Evolutionary conservation across 345 rosid species (phyloP).

Genomic region (Excoecaria cochinchinensis): DNA sequence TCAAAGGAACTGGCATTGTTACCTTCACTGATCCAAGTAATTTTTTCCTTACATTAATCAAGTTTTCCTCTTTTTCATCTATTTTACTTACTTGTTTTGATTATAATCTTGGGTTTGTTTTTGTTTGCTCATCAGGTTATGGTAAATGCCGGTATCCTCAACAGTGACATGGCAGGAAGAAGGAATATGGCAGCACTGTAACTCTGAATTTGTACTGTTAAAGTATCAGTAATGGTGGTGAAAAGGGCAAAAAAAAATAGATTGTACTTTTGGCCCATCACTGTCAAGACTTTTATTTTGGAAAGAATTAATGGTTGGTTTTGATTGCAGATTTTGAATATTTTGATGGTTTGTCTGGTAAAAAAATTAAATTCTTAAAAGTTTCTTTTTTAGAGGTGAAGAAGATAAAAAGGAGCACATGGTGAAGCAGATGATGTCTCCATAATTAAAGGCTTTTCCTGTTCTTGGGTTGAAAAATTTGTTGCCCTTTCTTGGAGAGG

Average conservation of each 20-base stretch:
- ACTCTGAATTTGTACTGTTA: conserved; percentile 2
- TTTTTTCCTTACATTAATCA: background rate
- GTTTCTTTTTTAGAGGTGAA: conserved; percentile 14
- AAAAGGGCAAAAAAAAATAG: no score
- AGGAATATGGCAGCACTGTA: background rate
- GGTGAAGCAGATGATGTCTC: conserved; percentile 11
- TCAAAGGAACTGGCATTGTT: conserved; percentile 62
- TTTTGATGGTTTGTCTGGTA: conserved; percentile 17
- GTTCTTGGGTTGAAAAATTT: conserved; percentile 8
- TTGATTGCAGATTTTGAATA: conserved; percentile 12
- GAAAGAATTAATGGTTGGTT: background rate
- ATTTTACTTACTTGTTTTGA: background rate
- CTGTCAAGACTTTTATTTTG: background rate
- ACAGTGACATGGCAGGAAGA: conserved; percentile 30
- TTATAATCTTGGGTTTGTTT: background rate
- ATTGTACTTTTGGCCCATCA: background rate
- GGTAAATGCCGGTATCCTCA: conserved; percentile 57
- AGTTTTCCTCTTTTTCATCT: background rate
- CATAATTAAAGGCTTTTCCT: conserved; percentile 36
- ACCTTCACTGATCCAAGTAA: conserved; percentile 70
- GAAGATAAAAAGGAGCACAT: conserved; percentile 24
- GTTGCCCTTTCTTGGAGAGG: conserved; percentile 15
- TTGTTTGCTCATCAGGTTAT: conserved; percentile 39
- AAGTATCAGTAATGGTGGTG: no score
- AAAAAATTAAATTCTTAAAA: background rate